Percentiles rank a stretch among this genome's conserved stretches.
phyloP scores from a whole-genome alignment of 352 stramenopile species.

The Globisporangium acanthophoron region DNA sequence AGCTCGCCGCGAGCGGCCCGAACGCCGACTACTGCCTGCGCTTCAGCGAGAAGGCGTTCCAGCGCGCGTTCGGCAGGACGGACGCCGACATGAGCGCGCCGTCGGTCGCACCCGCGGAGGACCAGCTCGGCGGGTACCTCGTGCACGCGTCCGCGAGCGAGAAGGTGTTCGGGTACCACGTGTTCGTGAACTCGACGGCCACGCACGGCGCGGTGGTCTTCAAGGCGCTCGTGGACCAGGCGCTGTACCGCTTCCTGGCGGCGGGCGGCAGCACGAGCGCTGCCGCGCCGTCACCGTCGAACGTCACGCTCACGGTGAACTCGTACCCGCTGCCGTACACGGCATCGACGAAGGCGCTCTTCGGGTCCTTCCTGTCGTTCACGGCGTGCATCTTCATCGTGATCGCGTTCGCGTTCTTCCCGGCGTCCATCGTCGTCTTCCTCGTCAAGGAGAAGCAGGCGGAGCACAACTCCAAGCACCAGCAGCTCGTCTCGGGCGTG shows the following conservation, averaged over 20 bases:
- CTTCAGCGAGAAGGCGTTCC: conserved; percentile 17
- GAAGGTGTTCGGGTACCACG: conserved; percentile 40
- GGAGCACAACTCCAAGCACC: conserved; percentile 92
- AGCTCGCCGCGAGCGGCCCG: conserved; percentile 21
- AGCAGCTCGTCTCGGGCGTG: conserved; percentile 93
- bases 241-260: conserved; percentile 39
- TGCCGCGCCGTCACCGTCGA: background rate
- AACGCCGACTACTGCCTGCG: conserved; percentile 28
- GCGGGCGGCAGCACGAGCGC: conserved; percentile 27
- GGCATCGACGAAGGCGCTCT: conserved; percentile 30
- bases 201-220: conserved; percentile 42
- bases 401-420: conserved; percentile 89
- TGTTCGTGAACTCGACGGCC: conserved; percentile 47
- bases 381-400: conserved; percentile 82
- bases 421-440: conserved; percentile 89
- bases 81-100: conserved; percentile 69
- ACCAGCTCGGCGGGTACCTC: conserved; percentile 36
- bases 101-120: conserved; percentile 28
- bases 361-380: conserved; percentile 54
- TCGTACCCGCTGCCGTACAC: conserved; percentile 47
- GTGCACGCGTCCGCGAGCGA: conserved; percentile 21
- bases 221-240: conserved; percentile 48
- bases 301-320: conserved; percentile 39
- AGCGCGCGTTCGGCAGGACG: conserved; percentile 18
- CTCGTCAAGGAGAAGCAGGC: conserved; percentile 92